Base-by-base conservation (phyloP, 2,329 filamentous ascomycete species). In the Aspergillus sclerotialis region DNA sequence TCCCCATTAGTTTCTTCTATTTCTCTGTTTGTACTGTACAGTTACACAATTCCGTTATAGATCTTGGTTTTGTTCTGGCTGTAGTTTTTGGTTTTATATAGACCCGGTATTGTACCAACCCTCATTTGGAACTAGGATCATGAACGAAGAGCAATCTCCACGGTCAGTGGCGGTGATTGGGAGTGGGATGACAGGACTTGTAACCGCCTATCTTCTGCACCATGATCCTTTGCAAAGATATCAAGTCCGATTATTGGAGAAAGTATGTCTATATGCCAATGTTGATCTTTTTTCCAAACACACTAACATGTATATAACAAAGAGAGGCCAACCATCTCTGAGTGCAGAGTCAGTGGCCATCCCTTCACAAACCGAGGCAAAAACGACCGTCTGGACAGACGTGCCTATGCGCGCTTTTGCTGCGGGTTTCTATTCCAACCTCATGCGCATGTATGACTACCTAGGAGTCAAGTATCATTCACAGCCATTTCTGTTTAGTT, bases 381-480 rank as follows among this genome's bases (percentile, higher is more conserved):
- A 38, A 46, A 32, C 23, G 4, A 39, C 45, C 19, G 50, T 56
- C 32, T 62, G 65, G 40, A 53, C 69, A 25, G 69, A 73, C 50
- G 49, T 73, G 26, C 70, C 70, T 21, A 73, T 73, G 70, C 67
- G 69, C 33, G 66, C 64, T 5, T 70, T 73, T 40, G 65, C 65
- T 10, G 65, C 59, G 7, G 67, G 68, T 13, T 80, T 73, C 52
- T 78, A 80, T 46, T 50, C 55, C 30, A 74, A 77, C 40, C 55
- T 80, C 31, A 67, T 64, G 41, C 60, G 63, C 16, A 72, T 80
- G 68, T 79, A 79, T 50, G 60, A 70, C 16, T 61, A 75, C 42
- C 55, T 80, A 3, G 65, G 60, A 2, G 60, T 80, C 9, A 55
- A 56, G 5, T 72, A 75, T 38, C 63, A 67, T 26, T 57, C 64